Evolutionary conservation across 1,284 basidiomycete species (phyloP), one percentile per base, ranked within the genome.

Genomic region (Cutaneotrichosporon curvatum): DNA sequence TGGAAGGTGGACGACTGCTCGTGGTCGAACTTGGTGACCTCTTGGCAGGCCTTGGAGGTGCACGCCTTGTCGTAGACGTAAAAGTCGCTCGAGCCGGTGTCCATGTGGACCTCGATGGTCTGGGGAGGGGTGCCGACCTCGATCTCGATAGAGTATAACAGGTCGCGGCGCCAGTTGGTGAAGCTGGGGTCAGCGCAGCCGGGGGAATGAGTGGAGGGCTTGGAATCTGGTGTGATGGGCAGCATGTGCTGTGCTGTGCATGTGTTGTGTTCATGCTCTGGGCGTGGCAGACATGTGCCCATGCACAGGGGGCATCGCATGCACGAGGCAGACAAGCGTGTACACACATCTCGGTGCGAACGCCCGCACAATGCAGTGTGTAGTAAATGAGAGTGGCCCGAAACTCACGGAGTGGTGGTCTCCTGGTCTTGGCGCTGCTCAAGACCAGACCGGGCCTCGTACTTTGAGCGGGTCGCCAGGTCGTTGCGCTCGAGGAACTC

Each of bases 11-110:
- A 59, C 16, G 67, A 70, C 28, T 46, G 35, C 2, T 47, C 20
- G 2, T 58, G 37, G 32, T 65, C 56, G 53, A 62, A 73, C 18
- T 45, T 47, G 8, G 57, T 58, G 4, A 63, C 56, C 9, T 49
- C 48, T 0, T 19, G 38, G 49, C 71, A 73, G 3, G 59, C 56
- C 4, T 49, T 43, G 45, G 65, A 67, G 14, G 36, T 36, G 33
- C 50, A 48, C 19, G 41, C n/a, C 16, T 53, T 51, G 34, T 50
- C 50, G 12, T 62, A 63, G 3, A 68, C 68, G 35, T 75, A 61
- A 41, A 75, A 62, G 58, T 75, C 73, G 23, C 74, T 55, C 0
- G 72, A 74, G 10, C 75, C 76, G 6, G 76, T 77, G 58, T 78
- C 76, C 37, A 78, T 64, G 38, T 76, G 69, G 42, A 77, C 55